These are phyloP conservation scores for Lepidium africanum DNA, from an alignment of 345 rosid genomes.

Conservation along the genomic window DNA sequence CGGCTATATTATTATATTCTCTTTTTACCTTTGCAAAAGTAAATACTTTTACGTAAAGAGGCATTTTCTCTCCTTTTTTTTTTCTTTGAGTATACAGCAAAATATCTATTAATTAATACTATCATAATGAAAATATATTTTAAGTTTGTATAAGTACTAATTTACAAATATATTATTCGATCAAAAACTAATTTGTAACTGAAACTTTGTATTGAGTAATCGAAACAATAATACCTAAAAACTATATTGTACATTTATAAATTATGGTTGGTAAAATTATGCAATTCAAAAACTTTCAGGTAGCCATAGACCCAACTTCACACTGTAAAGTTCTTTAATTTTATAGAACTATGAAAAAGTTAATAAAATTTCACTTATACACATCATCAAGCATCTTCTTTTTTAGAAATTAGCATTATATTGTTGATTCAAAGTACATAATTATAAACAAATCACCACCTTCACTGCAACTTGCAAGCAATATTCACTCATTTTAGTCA, in stretches of 20 bases:
- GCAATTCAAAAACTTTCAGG: neutral
- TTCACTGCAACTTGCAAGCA: constrained; percentile 13
- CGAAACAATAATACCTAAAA: too few species aligned
- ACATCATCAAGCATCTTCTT: neutral
- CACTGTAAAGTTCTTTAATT: neutral
- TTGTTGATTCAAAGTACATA: neutral
- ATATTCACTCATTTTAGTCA: neutral
- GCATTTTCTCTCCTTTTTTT: neutral
- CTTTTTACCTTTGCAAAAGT: constrained; percentile 9
- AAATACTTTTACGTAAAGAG: neutral
- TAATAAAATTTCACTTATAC: neutral
- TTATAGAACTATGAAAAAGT: neutral
- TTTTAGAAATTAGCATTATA: neutral
- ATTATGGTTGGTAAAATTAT: neutral
- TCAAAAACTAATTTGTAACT: too few species aligned
- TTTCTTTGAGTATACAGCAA: neutral
- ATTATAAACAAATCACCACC: neutral
- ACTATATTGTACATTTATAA: neutral
- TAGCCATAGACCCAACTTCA: neutral
- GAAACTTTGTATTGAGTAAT: too few species aligned
- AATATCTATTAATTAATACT: too few species aligned
- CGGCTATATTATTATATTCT: neutral
- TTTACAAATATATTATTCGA: too few species aligned
- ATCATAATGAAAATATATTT: too few species aligned
- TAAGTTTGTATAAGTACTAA: too few species aligned